phyloP scores from a whole-genome alignment of 371 early-diverging fungal species.

The Mucor lusitanicus region DNA sequence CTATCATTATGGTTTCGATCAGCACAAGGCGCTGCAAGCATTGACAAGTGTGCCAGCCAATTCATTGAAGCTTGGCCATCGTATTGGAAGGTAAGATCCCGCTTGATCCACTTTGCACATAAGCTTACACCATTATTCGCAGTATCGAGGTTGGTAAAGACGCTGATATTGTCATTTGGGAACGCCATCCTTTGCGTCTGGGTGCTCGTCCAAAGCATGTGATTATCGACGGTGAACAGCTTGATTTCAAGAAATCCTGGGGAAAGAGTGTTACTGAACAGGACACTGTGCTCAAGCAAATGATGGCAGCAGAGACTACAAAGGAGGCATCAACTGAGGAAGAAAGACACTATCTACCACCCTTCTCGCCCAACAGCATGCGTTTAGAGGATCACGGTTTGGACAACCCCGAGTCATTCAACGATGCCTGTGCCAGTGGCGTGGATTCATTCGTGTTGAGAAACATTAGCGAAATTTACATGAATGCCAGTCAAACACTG shows the following conservation, averaged over 20 bases:
- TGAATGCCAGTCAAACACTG: conserved; percentile 23
- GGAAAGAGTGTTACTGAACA: conserved; percentile 29
- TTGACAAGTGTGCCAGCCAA: conserved; percentile 79
- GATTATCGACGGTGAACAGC: conserved; percentile 74
- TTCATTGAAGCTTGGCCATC: conserved; percentile 67
- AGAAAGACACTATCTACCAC: conserved; percentile 26
- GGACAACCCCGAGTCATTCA: conserved; percentile 29
- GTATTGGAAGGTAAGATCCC: conserved; percentile 58
- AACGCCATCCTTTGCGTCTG: conserved; percentile 69
- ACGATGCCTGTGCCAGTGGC: conserved; percentile 27
- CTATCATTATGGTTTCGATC: conserved; percentile 75
- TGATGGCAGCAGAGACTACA: conserved; percentile 1
- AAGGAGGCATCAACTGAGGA: neutral
- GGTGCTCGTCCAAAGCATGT: conserved; percentile 81
- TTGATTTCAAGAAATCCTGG: conserved; percentile 45
- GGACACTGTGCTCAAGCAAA: conserved; percentile 1
- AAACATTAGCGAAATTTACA: conserved; percentile 50
- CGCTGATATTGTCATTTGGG: conserved; percentile 82
- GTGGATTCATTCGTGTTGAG: conserved; percentile 47
- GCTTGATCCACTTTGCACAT: neutral
- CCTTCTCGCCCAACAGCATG: conserved; percentile 31
- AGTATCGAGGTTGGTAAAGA: conserved; percentile 71
- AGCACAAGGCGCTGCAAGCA: conserved; percentile 62
- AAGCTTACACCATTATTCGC: neutral
- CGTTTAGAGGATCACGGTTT: conserved; percentile 45